These are phyloP conservation scores for Striga hermonthica DNA, from an alignment of 305 asterid genomes.

Conservation along the genomic window DNA sequence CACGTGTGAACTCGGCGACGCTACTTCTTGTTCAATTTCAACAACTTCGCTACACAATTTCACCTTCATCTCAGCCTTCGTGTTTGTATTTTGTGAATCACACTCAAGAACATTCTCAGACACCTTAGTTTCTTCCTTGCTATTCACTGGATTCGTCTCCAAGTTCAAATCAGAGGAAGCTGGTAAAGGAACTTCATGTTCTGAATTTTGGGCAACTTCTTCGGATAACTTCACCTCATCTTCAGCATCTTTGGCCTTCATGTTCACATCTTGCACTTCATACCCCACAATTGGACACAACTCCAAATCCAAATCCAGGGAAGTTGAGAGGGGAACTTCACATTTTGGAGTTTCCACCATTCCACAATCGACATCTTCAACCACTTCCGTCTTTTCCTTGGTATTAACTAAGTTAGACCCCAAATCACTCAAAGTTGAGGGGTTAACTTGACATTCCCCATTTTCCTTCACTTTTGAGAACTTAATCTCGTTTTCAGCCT, in stretches of 20 bases:
- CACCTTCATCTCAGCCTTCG: not conserved
- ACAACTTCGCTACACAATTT: not conserved
- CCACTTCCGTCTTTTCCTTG: constrained; percentile 30
- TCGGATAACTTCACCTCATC: constrained; percentile 24
- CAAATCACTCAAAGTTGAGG: constrained; percentile 22
- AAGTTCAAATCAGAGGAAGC: constrained; percentile 28
- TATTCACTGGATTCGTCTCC: constrained; percentile 23
- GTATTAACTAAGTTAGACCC: constrained; percentile 27
- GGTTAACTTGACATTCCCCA: no score
- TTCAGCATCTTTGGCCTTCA: constrained; percentile 32
- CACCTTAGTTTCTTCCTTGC: constrained; percentile 24
- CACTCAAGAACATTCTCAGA: not conserved
- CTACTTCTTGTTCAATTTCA: not conserved
- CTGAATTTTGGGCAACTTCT: constrained; percentile 29
- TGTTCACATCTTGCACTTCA: constrained; percentile 28
- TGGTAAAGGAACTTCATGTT: constrained; percentile 22
- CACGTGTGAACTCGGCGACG: constrained; percentile 33
- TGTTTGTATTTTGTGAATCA: not conserved
- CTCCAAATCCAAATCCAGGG: constrained; percentile 34
- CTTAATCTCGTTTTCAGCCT: constrained; percentile 29
- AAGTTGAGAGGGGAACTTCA: constrained; percentile 28
- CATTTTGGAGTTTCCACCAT: constrained; percentile 29
- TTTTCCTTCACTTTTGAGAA: not conserved
- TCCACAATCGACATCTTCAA: constrained; percentile 1
- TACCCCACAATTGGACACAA: constrained; percentile 27